A percentile compares a stretch with the other conserved stretches of the same genome.
phyloP scores from a whole-genome alignment of 116 monocot species.

The Cymodocea nodosa region DNA sequence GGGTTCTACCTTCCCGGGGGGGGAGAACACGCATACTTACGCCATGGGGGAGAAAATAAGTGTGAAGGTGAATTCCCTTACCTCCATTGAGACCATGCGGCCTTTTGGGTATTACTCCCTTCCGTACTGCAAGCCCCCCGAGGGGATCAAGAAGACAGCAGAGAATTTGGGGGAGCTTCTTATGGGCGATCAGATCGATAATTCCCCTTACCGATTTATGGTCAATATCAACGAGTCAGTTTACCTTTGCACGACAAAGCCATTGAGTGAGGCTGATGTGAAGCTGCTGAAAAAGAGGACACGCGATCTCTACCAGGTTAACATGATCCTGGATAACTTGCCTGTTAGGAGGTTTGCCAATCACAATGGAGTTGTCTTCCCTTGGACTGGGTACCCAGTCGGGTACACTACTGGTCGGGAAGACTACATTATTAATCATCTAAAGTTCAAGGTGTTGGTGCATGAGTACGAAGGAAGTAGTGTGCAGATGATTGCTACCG shows the following conservation, averaged over 20 bases:
- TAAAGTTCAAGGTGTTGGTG: constrained; percentile 73
- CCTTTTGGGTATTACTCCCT: constrained; percentile 62
- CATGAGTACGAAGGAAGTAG: too few species aligned
- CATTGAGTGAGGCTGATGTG: constrained; percentile 45
- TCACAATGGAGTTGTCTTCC: constrained; percentile 53
- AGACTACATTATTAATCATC: constrained; percentile 58
- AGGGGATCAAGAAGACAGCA: constrained; percentile 56
- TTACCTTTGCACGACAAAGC: constrained; percentile 43
- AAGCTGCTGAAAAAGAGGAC: constrained; percentile 79
- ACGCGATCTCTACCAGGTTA: constrained; percentile 79
- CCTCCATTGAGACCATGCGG: constrained; percentile 58
- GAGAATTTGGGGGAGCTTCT: constrained; percentile 70
- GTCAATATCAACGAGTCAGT: constrained; percentile 42
- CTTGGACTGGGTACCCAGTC: constrained; percentile 76
- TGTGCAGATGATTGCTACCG: too few species aligned
- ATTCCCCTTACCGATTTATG: constrained; percentile 47
- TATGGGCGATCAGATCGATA: constrained; percentile 71
- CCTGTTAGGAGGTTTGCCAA: constrained; percentile 60
- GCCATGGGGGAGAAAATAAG: constrained; percentile 12
- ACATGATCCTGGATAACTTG: constrained; percentile 87
- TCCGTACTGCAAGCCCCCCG: constrained; percentile 45
- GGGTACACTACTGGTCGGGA: constrained; percentile 36
- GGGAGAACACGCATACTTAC: constrained; percentile 60
- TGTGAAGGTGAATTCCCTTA: constrained; percentile 60
- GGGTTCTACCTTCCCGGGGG: constrained; percentile 51